Conservation (phyloP, 1,139 yeast species). For the Tardiomyces depauwii region DNA sequence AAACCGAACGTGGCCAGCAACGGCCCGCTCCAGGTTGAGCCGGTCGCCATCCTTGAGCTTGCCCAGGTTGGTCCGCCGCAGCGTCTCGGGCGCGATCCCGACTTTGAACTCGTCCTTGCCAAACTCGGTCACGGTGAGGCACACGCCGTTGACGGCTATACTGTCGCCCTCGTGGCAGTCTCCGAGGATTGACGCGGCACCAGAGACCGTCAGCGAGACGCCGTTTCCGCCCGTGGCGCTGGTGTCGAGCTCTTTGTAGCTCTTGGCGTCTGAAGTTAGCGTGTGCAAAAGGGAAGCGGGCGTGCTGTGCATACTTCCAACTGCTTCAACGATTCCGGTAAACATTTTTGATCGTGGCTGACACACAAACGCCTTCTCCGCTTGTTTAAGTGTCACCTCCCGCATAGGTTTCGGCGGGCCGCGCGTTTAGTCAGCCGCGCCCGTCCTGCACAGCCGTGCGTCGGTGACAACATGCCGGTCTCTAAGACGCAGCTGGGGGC, state of each 20-base stretch:
- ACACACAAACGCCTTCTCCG: too few relatives aligned
- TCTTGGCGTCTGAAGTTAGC: slow-evolving; percentile 29
- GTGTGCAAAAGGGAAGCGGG: neutral
- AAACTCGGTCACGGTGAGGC: slow-evolving; percentile 90
- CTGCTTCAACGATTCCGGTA: slow-evolving; percentile 83
- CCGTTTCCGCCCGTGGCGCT: slow-evolving; percentile 67
- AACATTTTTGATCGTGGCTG: slow-evolving; percentile 42
- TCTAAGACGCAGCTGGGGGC: too few relatives aligned
- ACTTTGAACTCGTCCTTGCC: slow-evolving; percentile 54
- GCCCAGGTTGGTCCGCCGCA: slow-evolving; percentile 71
- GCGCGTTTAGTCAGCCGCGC: too few relatives aligned
- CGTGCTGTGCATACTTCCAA: slow-evolving; percentile 42
- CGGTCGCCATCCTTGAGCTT: slow-evolving; percentile 41
- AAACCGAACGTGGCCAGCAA: slow-evolving; percentile 66
- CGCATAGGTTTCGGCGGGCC: too few relatives aligned
- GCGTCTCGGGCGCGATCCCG: slow-evolving; percentile 89
- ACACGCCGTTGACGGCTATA: slow-evolving; percentile 78
- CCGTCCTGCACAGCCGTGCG: too few relatives aligned
- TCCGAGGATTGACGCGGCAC: slow-evolving; percentile 49
- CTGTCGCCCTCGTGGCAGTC: slow-evolving; percentile 93
- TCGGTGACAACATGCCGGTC: too few relatives aligned
- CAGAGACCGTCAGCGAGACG: slow-evolving; percentile 54
- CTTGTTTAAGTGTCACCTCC: too few relatives aligned
- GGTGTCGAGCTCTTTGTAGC: slow-evolving; percentile 39
- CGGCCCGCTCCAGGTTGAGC: slow-evolving; percentile 89